Conservation (phyloP, 495 filamentous ascomycete species). For the Aspergillus indologenus region DNA sequence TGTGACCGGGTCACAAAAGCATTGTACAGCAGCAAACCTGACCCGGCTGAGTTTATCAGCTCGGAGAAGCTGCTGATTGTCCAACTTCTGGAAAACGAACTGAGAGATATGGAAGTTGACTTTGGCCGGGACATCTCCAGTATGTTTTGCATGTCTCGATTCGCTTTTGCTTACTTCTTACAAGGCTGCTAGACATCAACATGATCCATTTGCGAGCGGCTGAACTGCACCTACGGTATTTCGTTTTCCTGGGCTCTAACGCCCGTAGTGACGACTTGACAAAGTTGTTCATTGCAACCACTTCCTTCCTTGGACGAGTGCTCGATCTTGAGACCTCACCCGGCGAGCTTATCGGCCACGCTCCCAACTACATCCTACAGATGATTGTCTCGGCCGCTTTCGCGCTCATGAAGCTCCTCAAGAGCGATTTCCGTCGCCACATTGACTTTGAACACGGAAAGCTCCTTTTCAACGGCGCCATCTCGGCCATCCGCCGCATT, state of each 20-base stretch:
- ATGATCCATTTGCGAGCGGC: constrained; percentile 49
- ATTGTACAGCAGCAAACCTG: constrained; percentile 78
- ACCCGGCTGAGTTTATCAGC: constrained; percentile 70
- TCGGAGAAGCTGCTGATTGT: constrained; percentile 68
- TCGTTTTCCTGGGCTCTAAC: constrained; percentile 49
- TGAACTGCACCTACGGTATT: constrained; percentile 45
- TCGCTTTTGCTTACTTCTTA: constrained; percentile 60
- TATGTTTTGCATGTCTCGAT: constrained; percentile 54
- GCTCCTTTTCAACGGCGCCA: constrained; percentile 70
- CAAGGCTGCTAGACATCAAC: constrained; percentile 56
- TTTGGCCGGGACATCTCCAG: constrained; percentile 46
- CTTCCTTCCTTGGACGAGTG: constrained; percentile 46
- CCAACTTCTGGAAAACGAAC: constrained; percentile 50
- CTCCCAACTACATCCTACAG: constrained; percentile 86
- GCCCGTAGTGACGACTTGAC: constrained; percentile 69
- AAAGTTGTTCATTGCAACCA: constrained; percentile 62
- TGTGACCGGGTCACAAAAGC: constrained; percentile 81
- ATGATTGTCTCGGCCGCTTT: constrained; percentile 90
- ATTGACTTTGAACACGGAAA: constrained; percentile 73
- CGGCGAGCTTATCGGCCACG: constrained; percentile 60
- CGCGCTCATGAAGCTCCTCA: constrained; percentile 79
- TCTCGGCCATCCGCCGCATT: constrained; percentile 71
- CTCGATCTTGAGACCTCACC: constrained; percentile 47
- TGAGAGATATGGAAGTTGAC: constrained; percentile 52
- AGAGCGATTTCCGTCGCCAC: constrained; percentile 68